A percentile compares a stretch with the other conserved stretches of the same genome.
phyloP scores from a whole-genome alignment of 331 rosid genomes.

The Ulmus americana region DNA sequence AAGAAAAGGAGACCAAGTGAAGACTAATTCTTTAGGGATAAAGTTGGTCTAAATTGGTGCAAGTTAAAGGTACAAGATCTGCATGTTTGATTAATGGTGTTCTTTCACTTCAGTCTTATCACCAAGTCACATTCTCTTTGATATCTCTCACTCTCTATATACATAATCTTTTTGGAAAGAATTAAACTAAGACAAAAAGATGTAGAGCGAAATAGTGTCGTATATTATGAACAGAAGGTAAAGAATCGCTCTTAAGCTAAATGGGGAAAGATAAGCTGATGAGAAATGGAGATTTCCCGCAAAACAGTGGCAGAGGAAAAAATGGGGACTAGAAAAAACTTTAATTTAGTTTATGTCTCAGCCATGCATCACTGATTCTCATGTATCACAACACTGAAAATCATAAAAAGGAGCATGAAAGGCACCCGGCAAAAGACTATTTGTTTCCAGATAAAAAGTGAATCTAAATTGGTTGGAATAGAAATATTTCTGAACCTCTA shows the following conservation, averaged over 20 bases:
- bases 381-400: conserved; percentile 12
- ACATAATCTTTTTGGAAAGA: neutral
- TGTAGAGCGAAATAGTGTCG: neutral
- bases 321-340: neutral
- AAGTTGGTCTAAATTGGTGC: conserved; percentile 19
- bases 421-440: neutral
- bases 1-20: neutral
- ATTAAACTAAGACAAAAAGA: neutral
- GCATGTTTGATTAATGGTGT: neutral
- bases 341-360: neutral
- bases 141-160: neutral
- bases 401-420: conserved; percentile 3
- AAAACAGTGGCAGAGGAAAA: conserved; percentile 7
- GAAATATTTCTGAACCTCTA: neutral
- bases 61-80: neutral
- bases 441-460: conserved; percentile 1
- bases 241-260: neutral
- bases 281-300: neutral
- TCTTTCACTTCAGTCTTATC: neutral
- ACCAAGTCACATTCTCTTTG: no score
- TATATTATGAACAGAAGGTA: conserved; percentile 6
- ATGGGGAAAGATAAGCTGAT: conserved; percentile 4
- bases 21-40: neutral
- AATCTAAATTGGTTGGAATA: conserved; percentile 5
- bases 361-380: conserved; percentile 10